These are phyloP conservation scores for Mortierella sp. DNA, from an alignment of 371 early-diverging fungal genomes.

Conservation along the genomic window DNA sequence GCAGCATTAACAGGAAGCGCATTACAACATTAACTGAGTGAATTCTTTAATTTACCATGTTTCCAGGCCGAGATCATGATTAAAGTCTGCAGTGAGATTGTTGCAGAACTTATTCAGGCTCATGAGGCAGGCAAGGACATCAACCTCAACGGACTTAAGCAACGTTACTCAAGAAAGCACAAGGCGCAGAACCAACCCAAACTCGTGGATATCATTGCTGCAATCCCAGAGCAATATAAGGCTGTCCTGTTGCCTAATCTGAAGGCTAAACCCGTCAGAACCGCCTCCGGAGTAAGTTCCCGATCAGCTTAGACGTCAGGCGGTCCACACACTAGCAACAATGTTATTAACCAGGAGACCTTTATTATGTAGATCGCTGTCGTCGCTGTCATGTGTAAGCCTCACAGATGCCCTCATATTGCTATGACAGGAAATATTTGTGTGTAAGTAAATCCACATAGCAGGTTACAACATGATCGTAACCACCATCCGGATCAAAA, in stretches of 20 bases:
- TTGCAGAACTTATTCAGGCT: slow-evolving; percentile 86
- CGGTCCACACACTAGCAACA: neutral
- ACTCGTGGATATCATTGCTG: slow-evolving; percentile 99
- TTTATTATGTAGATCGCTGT: slow-evolving; percentile 87
- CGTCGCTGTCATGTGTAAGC: slow-evolving; percentile 99
- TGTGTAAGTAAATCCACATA: slow-evolving; percentile 72
- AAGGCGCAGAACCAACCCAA: slow-evolving; percentile 92
- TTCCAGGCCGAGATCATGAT: slow-evolving; percentile 83
- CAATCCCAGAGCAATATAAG: slow-evolving; percentile 97
- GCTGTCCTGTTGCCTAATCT: slow-evolving; percentile 88
- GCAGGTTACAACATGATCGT: neutral
- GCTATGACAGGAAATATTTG: slow-evolving; percentile 99
- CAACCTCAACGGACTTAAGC: slow-evolving; percentile 91
- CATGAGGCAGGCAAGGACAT: slow-evolving; percentile 79
- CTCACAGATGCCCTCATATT: slow-evolving; percentile 99
- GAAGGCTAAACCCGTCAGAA: slow-evolving; percentile 98
- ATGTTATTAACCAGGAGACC: neutral
- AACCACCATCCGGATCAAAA: too few relatives aligned
- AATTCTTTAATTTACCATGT: neutral
- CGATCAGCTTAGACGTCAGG: neutral
- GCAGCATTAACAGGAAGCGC: neutral
- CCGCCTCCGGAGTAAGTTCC: slow-evolving; percentile 94
- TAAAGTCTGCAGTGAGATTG: slow-evolving; percentile 91
- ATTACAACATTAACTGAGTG: neutral
- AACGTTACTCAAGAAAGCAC: slow-evolving; percentile 80